Evolutionary conservation across 2,329 filamentous ascomycete species (phyloP), one percentile per base, ranked within the genome.

Genomic region (Whalleya microplaca): DNA sequence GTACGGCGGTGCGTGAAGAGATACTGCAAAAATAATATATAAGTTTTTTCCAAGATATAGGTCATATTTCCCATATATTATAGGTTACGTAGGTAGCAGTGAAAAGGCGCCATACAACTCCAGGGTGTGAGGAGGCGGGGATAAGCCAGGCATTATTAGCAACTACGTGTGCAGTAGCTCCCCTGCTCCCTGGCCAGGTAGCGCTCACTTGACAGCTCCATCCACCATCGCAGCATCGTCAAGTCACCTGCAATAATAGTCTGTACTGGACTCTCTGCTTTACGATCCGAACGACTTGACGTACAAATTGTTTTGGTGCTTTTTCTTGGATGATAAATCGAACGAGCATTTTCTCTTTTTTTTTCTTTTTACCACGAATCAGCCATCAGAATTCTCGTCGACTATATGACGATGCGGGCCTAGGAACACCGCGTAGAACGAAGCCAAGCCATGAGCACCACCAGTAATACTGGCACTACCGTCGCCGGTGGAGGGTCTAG

Each of bases 391-490:
- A 12, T 37, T 12, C 10, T 12, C 32, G 10, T 45, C 51, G 48
- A 57, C 53, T 23, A 68, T 66, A 27, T n/a, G 66, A 37, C 62
- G 56, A 52, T 48, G 16, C 47, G 18, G 48, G 42, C 21, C 14
- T 62, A 62, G 63, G 62, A 58, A 37, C 23, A 58, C 50, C 58
- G 60, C 41, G 60, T 43, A 56, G 59, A 55, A 58, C 54, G 53
- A 63, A 56, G 53, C 48, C 45, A 41, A 58, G 58, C 53, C 59
- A 63, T 64, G 55, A 61, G 55, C 44, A 55, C 51, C 54, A 56
- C 57, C 56, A 58, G 45, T 45, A 44, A 52, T 45, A 55, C 51
- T 56, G 48, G 42, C 46, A 53, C 20, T 41, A 47, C 43, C 21
- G 50, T 16, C 27, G 47, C 46, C 37, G 53, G 57, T 61, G 55